Evolutionary conservation across 495 filamentous ascomycete genomes (phyloP).

Genomic region (Aspergillus bertholletiae): DNA sequence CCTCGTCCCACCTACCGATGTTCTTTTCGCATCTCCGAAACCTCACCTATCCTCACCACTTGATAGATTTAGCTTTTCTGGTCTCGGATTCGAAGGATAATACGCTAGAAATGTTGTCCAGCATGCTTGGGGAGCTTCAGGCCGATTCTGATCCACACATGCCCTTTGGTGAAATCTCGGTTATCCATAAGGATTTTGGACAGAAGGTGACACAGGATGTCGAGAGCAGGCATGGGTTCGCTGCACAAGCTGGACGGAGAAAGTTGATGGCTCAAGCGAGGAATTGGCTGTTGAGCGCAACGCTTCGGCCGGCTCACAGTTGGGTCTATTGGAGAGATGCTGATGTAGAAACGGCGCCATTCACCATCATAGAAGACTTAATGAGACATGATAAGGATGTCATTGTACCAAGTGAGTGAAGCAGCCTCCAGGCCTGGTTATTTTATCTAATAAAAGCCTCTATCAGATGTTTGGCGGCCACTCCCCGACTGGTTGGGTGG

Average conservation of each 20-base stretch:
- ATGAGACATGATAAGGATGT: slow-evolving; percentile 99
- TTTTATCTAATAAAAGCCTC: slow-evolving; percentile 8
- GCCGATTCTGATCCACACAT: slow-evolving; percentile 68
- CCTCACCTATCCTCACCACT: slow-evolving; percentile 94
- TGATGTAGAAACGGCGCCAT: slow-evolving; percentile 94
- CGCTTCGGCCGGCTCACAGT: slow-evolving; percentile 88
- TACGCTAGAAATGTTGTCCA: slow-evolving; percentile 71
- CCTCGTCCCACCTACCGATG: slow-evolving; percentile 90
- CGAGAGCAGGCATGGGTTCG: slow-evolving; percentile 96
- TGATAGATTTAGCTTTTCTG: slow-evolving; percentile 94
- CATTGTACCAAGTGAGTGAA: slow-evolving; percentile 89
- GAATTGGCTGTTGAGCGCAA: slow-evolving; percentile 95
- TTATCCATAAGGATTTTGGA: slow-evolving; percentile 98
- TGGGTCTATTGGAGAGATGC: slow-evolving; percentile 99
- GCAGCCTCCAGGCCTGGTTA: background rate
- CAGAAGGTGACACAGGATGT: slow-evolving; percentile 98
- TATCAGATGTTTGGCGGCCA: slow-evolving; percentile 92
- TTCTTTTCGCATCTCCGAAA: slow-evolving; percentile 96
- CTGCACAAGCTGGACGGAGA: slow-evolving; percentile 86
- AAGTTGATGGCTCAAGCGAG: slow-evolving; percentile 98
- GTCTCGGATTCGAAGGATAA: slow-evolving; percentile 96
- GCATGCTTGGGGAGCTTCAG: slow-evolving; percentile 77
- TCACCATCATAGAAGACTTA: slow-evolving; percentile 93
- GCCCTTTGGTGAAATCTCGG: slow-evolving; percentile 93
- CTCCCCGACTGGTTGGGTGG: slow-evolving; percentile 98